phyloP scores from a whole-genome alignment of 208 protist species.

The Jaenimonas drosophilae region DNA sequence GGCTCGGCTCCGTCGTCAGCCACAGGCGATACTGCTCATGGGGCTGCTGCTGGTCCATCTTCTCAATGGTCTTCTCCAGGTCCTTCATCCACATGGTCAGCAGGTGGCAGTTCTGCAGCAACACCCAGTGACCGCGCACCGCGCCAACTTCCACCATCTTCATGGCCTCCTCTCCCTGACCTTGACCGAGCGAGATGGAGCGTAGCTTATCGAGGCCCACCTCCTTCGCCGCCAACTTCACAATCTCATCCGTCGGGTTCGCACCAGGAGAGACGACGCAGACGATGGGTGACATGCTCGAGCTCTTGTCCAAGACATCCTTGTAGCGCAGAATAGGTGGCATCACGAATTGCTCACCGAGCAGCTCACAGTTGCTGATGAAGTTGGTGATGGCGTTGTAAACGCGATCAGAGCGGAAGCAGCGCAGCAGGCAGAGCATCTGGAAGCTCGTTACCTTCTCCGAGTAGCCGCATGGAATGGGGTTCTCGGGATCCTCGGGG shows the following conservation, averaged over 20 bases:
- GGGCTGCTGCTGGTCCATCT: conserved; percentile 88
- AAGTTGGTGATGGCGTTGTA: conserved; percentile 92
- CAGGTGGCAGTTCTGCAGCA: conserved; percentile 99
- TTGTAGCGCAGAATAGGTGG: conserved; percentile 96
- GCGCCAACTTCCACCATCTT: conserved; percentile 92
- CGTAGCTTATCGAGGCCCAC: conserved; percentile 92
- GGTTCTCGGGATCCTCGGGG: conserved; percentile 84
- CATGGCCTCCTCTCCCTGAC: conserved; percentile 95
- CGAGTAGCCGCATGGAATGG: conserved; percentile 71
- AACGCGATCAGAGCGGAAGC: conserved; percentile 96
- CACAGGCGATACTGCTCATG: conserved; percentile 98
- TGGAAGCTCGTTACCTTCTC: conserved; percentile 85
- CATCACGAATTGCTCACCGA: conserved; percentile 93
- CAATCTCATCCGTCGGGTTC: conserved; percentile 96
- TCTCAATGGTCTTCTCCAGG: conserved; percentile 97
- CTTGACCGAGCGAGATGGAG: conserved; percentile 96
- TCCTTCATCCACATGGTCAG: conserved; percentile 97
- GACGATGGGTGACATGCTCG: conserved; percentile 92
- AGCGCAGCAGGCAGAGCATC: conserved; percentile 93
- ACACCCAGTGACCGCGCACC: conserved; percentile 96
- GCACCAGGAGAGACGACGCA: conserved; percentile 98
- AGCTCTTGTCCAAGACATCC: conserved; percentile 92
- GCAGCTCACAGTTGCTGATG: conserved; percentile 84
- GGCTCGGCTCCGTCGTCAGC: conserved; percentile 98
- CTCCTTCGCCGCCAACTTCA: conserved; percentile 95